Evolutionary conservation across 192 early-diverging fungal species (phyloP), one percentile per base, ranked within the genome.

Genomic region (Neocallimastix lanati): DNA sequence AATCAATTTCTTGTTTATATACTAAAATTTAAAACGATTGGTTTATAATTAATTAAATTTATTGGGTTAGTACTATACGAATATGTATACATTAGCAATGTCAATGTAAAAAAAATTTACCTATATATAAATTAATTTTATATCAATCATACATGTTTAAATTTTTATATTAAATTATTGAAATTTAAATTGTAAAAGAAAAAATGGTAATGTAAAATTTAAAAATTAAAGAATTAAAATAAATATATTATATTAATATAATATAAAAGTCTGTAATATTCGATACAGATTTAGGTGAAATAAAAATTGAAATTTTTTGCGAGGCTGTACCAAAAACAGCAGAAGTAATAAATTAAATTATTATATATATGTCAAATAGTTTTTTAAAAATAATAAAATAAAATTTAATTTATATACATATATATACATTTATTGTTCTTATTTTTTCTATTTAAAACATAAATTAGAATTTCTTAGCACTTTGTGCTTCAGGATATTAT

Each of bases 401-500:
- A n/a, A n/a, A n/a, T n/a, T n/a, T n/a, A 12, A 78, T 33, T 28
- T 77, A 29, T 81, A 25, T 82, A 35, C 15, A 81, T 29, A 4
- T 76, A 29, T 81, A 13, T 29, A 29, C 16, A 33, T 13, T 13
- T 13, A 77, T 1, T 77, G 80, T 76, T 33, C 0, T 38, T 15
- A n/a, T 16, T 13, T 14, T 15, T 14, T 84, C 1, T 84, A 12
- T 78, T 82, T 76, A 79, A 25, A 29, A 14, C 14, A 4, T 83
- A 2, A 33, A 29, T 35, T 81, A 96, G 91, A 98, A 98, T 87
- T 98, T 98, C 87, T 83, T 98, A 58, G 96, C 96, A 2, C 83
- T 98, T n/a, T 97, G 96, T 78, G 96, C 95, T 36, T 92, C 88
- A 81, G 93, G 93, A 67, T 98, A 97, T 84, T 98, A 98, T 84